phyloP scores from a whole-genome alignment of 2,329 filamentous ascomycete genomes.

The Parastagonospora avenae region DNA sequence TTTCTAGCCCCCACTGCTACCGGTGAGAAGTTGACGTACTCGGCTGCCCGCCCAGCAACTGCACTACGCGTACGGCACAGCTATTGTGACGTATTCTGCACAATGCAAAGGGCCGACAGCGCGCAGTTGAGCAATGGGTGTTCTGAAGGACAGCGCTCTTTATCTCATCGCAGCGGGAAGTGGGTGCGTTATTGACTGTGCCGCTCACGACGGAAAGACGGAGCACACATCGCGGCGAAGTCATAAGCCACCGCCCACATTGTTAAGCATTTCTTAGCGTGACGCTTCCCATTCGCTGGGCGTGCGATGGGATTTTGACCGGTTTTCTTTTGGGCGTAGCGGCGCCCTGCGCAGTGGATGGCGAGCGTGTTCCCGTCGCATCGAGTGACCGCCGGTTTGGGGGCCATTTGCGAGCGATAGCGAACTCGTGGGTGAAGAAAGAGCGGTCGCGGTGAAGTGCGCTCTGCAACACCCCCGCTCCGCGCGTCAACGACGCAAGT shows the following conservation, averaged over 20 bases:
- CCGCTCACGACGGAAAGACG: not conserved
- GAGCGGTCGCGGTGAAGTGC: conserved; percentile 2
- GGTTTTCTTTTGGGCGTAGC: conserved; percentile 7
- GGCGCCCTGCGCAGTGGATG: conserved; percentile 3
- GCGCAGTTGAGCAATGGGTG: conserved; percentile 16
- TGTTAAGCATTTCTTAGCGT: conserved; percentile 2
- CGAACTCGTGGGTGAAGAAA: not conserved
- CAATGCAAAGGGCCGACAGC: conserved; percentile 6
- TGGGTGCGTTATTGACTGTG: not conserved
- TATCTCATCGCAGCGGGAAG: conserved; percentile 6
- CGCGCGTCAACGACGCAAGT: conserved; percentile 4
- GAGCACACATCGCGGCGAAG: not conserved
- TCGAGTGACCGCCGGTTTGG: conserved; percentile 4
- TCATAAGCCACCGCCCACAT: conserved; percentile 9
- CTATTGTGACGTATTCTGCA: not conserved
- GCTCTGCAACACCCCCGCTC: not conserved
- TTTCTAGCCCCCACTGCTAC: conserved; percentile 26
- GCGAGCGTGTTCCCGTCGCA: not conserved
- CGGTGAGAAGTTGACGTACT: conserved; percentile 15
- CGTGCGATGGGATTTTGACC: conserved; percentile 1
- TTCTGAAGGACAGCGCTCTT: conserved; percentile 11
- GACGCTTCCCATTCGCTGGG: not conserved
- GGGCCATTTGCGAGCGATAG: not conserved
- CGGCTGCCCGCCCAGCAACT: conserved; percentile 7
- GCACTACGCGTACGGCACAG: conserved; percentile 3